Base-by-base conservation (phyloP, 441 rosid species). In the Syzygium malaccense region DNA sequence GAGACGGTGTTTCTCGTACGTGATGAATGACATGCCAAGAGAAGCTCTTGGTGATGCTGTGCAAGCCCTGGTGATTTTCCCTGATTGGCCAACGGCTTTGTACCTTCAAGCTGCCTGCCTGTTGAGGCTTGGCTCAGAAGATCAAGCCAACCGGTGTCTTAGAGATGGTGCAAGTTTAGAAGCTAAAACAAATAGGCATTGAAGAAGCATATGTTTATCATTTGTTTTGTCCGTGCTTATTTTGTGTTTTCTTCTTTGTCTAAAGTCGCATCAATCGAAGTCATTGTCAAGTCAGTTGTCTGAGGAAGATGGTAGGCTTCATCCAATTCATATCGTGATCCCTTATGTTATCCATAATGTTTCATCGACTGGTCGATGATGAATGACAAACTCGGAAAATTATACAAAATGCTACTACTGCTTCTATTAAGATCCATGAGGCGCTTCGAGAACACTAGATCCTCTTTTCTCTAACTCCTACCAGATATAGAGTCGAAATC, bases 121-220 rank as follows among this genome's bases (percentile, higher is more conserved):
- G 91, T 93, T 95, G 92, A 95, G 92, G 91, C 98, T 97, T 33
- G 99, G 98, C 49, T 95, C 95, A 98, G 98, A 95, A 91, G 90
- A 88, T 28, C 99, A 98, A 87, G 99, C 98, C 6, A 97, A 95
- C 78, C 95, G 93, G 92, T 93, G 95, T 19, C 98, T 98, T 23
- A 97, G 92, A 91, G 98, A 96, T 54, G 98, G 98, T 87, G 95
- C 97, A 54, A 91, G 89, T 86, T 92, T 97, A 92, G 99, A 98
- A 93, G 93, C 95, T 55, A 93, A 91, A 91, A 94, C 92, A 92
- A 93, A 88, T 93, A 95, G 92, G 91, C 92, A 86, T 86, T 93
- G 92, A 94, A 88, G 86, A 37, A 91, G 92, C 92, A 92, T 90
- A 91, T 91, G 48, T 88, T 87, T 89, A 83, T 90, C n/a, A 57